Base-by-base conservation (phyloP, 306 rosid genomes). In the Fragaria vesca region DNA sequence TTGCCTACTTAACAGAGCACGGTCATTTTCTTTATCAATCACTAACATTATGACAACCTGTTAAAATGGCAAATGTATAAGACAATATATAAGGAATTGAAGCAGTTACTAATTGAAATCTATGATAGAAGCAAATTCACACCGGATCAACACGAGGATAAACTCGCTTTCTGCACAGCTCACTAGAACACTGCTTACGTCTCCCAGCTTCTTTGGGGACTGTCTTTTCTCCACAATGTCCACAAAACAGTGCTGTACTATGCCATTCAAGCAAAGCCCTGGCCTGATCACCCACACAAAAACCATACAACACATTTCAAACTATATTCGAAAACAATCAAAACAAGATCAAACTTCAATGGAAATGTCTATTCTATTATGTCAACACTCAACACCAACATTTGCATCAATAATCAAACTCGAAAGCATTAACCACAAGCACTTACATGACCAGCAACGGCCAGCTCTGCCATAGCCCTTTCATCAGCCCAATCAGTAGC, bases 91-190 rank as follows among this genome's bases (percentile, higher is more conserved):
- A n/a, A 20, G 66, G 66, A 5, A 71, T 40, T 54, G n/a, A 82
- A 74, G 47, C 83, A 75, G 55, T 3, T 34, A 38, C 48, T 43
- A 50, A 55, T 43, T 66, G 20, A 76, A 76, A 73, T 2, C 28
- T 48, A 83, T 38, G 16, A 36, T 30, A 42, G 24, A 55, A 78
- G 75, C 71, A 55, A 57, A 52, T 81, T 54, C 84, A 51, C 75
- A 95, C 98, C 69, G 97, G 97, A 80, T 95, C 98, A 61, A 92
- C 88, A 54, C 98, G 97, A 58, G 98, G 98, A 51, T 92, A 95
- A 75, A 92, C 81, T 80, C 93, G 86, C 85, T 80, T 85, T 46
- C 82, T 84, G 89, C 98, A 95, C 16, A 84, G 88, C 74, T 86
- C 93, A 63, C 83, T 90, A 0, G 96, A 91, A 80, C 98, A 95